phyloP scores from a whole-genome alignment of 495 filamentous ascomycete genomes.

The Hypomontagnella monticulosa region DNA sequence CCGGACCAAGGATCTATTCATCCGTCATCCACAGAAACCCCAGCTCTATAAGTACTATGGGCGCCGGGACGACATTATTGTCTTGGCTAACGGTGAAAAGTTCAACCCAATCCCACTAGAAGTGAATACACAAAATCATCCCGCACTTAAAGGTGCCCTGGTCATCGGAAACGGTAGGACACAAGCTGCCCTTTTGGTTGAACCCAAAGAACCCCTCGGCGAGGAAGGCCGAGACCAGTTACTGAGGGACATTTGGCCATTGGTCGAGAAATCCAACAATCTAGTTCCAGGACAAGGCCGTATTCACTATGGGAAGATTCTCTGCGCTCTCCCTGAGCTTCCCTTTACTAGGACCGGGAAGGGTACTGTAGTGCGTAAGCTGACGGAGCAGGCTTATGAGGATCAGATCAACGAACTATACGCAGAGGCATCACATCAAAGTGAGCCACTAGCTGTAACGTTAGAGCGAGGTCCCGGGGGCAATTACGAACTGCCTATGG shows the following conservation, averaged over 20 bases:
- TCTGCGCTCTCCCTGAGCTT: conserved; percentile 36
- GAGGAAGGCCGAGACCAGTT: background rate
- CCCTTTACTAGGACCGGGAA: conserved; percentile 64
- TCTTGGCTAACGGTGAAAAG: conserved; percentile 64
- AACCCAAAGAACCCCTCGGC: conserved; percentile 36
- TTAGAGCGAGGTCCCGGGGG: background rate
- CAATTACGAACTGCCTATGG: background rate
- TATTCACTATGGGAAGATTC: conserved; percentile 59
- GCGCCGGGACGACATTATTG: conserved; percentile 63
- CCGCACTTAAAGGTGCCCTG: conserved; percentile 49
- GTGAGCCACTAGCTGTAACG: background rate
- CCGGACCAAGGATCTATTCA: conserved; percentile 59
- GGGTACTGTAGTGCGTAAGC: conserved; percentile 63
- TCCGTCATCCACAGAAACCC: conserved; percentile 50
- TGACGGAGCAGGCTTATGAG: conserved; percentile 58
- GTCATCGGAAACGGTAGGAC: conserved; percentile 54
- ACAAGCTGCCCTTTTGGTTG: conserved; percentile 56
- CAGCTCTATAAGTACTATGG: conserved; percentile 55
- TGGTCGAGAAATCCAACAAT: conserved; percentile 58
- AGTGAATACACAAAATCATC: conserved; percentile 28
- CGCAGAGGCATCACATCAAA: background rate
- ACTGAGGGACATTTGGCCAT: conserved; percentile 60
- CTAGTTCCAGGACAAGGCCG: conserved; percentile 61
- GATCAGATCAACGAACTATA: conserved; percentile 33
- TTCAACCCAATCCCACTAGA: conserved; percentile 60